phyloP scores from a whole-genome alignment of 2,329 filamentous ascomycete species.

The Cryphonectria nitschkei region DNA sequence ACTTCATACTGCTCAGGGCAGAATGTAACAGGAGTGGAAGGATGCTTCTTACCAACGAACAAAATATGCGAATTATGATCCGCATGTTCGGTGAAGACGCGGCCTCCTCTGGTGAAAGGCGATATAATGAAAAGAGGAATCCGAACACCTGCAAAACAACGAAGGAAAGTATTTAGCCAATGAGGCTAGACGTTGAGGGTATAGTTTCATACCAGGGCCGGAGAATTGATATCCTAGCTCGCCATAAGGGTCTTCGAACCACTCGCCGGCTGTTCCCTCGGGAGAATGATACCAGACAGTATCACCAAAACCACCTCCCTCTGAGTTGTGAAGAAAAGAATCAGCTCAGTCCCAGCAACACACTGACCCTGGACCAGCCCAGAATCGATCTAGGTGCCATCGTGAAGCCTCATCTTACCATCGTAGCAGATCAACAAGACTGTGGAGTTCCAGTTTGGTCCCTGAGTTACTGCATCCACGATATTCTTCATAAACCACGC shows the following conservation, averaged over 20 bases:
- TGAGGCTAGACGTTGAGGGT: neutral
- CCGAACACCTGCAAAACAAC: conserved; percentile 42
- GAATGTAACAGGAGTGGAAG: too few relatives aligned
- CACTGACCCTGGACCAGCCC: neutral
- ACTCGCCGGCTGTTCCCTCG: conserved; percentile 54
- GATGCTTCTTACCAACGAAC: conserved; percentile 55
- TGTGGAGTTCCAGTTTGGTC: conserved; percentile 52
- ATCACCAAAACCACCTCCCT: conserved; percentile 59
- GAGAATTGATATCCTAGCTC: conserved; percentile 43
- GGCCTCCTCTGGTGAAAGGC: conserved; percentile 56
- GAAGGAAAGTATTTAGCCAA: neutral
- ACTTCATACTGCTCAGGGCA: too few relatives aligned
- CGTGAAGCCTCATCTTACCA: conserved; percentile 36
- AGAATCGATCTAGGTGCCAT: too few relatives aligned
- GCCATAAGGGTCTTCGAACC: conserved; percentile 49
- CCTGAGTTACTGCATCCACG: conserved; percentile 52
- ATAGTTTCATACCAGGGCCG: conserved; percentile 35
- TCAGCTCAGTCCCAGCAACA: neutral
- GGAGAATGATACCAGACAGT: conserved; percentile 57
- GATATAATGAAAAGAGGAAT: conserved; percentile 60
- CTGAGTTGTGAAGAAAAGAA: conserved; percentile 33
- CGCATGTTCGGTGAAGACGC: conserved; percentile 57
- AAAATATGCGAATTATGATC: conserved; percentile 60
- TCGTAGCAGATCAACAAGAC: conserved; percentile 55
- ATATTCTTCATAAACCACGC: conserved; percentile 59